Evolutionary conservation across 495 filamentous ascomycete species (phyloP).

Genomic region (Neurospora tetrasperma): DNA sequence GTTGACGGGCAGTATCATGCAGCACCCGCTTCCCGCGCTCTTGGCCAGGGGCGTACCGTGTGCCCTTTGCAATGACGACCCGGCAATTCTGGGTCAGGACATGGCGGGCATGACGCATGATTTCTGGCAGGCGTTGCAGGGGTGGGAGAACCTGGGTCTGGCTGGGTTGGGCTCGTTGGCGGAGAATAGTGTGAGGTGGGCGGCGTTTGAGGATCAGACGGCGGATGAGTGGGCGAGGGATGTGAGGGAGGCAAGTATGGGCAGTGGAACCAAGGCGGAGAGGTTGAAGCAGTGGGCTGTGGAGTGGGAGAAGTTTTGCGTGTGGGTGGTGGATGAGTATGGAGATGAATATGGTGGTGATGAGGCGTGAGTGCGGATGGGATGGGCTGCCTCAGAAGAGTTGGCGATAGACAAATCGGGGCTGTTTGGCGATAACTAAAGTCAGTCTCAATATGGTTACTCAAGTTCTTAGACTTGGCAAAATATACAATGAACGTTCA

Average conservation of each 20-base stretch:
- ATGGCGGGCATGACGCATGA: slow-evolving; percentile 68
- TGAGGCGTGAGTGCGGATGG: not conserved
- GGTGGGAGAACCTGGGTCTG: slow-evolving; percentile 74
- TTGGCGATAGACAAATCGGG: not conserved
- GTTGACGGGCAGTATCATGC: slow-evolving; percentile 62
- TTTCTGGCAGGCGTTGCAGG: slow-evolving; percentile 86
- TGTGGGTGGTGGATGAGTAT: slow-evolving; percentile 80
- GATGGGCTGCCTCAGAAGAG: not conserved
- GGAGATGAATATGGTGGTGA: slow-evolving; percentile 37
- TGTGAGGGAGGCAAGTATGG: slow-evolving; percentile 62
- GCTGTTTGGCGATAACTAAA: not conserved
- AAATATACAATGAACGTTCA: too few species aligned
- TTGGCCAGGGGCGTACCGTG: slow-evolving; percentile 74
- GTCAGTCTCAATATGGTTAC: not conserved
- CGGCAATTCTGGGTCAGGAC: slow-evolving; percentile 69
- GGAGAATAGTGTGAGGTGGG: slow-evolving; percentile 87
- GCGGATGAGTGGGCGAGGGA: slow-evolving; percentile 53
- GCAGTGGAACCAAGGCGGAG: slow-evolving; percentile 59
- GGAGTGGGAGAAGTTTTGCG: slow-evolving; percentile 83
- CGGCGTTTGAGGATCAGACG: slow-evolving; percentile 71
- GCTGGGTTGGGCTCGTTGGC: slow-evolving; percentile 74
- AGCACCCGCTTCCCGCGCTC: slow-evolving; percentile 73
- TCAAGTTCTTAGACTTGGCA: not conserved
- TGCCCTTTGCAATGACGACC: slow-evolving; percentile 76
- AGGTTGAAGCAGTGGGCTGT: slow-evolving; percentile 66